Evolutionary conservation across 2,329 filamentous ascomycete species (phyloP).

Genomic region (Macrophomina pseudophaseolina): DNA sequence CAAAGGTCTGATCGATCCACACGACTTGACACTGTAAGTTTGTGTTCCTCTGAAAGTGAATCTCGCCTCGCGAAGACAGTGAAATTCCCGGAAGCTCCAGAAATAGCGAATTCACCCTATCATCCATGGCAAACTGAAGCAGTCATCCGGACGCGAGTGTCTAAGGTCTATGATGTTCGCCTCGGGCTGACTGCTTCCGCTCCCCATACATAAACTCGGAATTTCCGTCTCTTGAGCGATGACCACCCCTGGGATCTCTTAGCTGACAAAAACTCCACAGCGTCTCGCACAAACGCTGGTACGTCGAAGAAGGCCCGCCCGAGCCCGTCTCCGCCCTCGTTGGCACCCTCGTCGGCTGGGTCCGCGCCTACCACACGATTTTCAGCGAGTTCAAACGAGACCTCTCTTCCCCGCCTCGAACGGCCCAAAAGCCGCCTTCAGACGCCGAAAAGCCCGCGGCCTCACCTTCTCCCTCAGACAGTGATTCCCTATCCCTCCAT

Average conservation of each 20-base stretch:
- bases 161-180: no score
- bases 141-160: no score
- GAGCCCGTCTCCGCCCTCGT: conserved; percentile 4
- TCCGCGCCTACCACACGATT: neutral
- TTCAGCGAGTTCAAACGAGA: conserved; percentile 10
- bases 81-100: no score
- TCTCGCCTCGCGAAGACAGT: no score
- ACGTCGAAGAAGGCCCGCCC: conserved; percentile 10
- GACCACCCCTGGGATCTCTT: neutral
- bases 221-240: neutral
- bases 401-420: neutral
- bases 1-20: neutral
- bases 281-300: conserved; percentile 7
- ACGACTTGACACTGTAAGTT: conserved; percentile 4
- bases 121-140: no score
- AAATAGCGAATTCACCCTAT: no score
- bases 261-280: neutral
- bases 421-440: neutral
- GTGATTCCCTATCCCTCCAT: neutral
- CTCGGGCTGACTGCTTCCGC: no score
- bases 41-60: neutral
- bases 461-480: neutral
- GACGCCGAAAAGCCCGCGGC: neutral
- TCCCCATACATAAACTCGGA: no score
- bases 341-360: neutral